These are phyloP conservation scores for Kazachstania psychrophila DNA, from an alignment of 805 yeast genomes.

Conservation along the genomic window DNA sequence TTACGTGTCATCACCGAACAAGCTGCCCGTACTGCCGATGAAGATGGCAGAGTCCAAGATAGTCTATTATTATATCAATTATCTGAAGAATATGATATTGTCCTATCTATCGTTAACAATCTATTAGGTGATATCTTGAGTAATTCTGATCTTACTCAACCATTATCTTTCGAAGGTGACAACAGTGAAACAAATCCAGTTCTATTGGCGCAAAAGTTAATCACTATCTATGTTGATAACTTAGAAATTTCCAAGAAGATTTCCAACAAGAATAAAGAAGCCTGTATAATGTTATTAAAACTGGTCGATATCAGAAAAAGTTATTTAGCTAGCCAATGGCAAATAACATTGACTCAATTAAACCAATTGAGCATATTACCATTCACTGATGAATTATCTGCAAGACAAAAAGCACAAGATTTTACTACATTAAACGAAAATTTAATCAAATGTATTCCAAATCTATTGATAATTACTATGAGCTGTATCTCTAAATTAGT, in stretches of 20 bases:
- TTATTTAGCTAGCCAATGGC: constrained; percentile 51
- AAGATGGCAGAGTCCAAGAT: constrained; percentile 82
- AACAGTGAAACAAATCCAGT: constrained; percentile 37
- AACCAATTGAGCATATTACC: constrained; percentile 62
- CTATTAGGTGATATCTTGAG: constrained; percentile 70
- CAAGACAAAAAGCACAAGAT: constrained; percentile 63
- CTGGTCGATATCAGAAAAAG: constrained; percentile 59
- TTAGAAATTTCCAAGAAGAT: constrained; percentile 50
- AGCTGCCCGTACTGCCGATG: constrained; percentile 80
- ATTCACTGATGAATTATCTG: constrained; percentile 43
- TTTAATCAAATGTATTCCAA: constrained; percentile 71
- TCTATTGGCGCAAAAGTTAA: constrained; percentile 30
- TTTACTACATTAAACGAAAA: constrained; percentile 56
- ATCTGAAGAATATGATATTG: constrained; percentile 79
- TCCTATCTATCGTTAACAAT: constrained; percentile 62
- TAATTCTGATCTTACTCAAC: constrained; percentile 57
- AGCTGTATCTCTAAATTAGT: constrained; percentile 56
- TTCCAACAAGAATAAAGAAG: constrained; percentile 47
- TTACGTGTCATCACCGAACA: constrained; percentile 66
- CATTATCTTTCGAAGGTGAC: constrained; percentile 34
- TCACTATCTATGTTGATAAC: constrained; percentile 39
- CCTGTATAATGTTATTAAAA: constrained; percentile 54
- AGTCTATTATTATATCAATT: constrained; percentile 79
- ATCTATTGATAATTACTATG: constrained; percentile 72
- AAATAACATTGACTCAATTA: constrained; percentile 45